Percentiles rank a stretch among this genome's conserved stretches.
These are phyloP conservation scores for Lentinus tigrinus DNA, from an alignment of 768 basidiomycete species.

Conservation along the genomic window DNA sequence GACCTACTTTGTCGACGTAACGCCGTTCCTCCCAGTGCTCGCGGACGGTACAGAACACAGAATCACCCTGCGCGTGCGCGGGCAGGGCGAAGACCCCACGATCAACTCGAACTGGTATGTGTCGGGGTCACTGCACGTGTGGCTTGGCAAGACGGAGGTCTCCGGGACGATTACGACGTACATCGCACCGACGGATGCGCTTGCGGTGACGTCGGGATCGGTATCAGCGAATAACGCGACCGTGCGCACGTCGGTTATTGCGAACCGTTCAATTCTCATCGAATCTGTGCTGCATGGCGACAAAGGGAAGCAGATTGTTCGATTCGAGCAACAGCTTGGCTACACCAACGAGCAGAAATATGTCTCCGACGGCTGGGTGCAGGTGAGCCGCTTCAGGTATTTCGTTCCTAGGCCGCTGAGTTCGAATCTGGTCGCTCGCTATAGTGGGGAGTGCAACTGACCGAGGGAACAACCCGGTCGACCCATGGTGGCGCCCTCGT, in stretches of 20 bases:
- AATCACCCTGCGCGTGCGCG: constrained; percentile 67
- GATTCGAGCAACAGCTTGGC: constrained; percentile 48
- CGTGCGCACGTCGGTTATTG: constrained; percentile 54
- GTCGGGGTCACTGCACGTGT: constrained; percentile 62
- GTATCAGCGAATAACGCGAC: constrained; percentile 41
- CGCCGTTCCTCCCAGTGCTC: constrained; percentile 68
- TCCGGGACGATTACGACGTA: constrained; percentile 63
- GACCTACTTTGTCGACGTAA: constrained; percentile 72
- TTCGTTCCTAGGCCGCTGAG: background rate
- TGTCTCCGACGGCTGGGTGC: constrained; percentile 38
- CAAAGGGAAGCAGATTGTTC: constrained; percentile 45
- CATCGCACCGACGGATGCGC: constrained; percentile 51
- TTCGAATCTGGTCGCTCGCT: background rate
- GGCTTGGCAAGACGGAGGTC: constrained; percentile 59
- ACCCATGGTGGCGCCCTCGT: constrained; percentile 40
- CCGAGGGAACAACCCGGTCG: constrained; percentile 43
- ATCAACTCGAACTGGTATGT: constrained; percentile 75
- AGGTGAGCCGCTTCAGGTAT: constrained; percentile 26
- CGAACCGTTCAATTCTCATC: constrained; percentile 53
- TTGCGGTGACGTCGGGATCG: constrained; percentile 43
- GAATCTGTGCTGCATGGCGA: constrained; percentile 61
- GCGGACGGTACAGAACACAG: constrained; percentile 62
- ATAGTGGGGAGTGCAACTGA: constrained; percentile 47
- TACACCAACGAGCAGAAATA: constrained; percentile 62
- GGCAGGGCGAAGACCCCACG: constrained; percentile 57